Evolutionary conservation across 768 basidiomycete genomes (phyloP), one percentile per base, ranked within the genome.

Genomic region (Mycena filopes): DNA sequence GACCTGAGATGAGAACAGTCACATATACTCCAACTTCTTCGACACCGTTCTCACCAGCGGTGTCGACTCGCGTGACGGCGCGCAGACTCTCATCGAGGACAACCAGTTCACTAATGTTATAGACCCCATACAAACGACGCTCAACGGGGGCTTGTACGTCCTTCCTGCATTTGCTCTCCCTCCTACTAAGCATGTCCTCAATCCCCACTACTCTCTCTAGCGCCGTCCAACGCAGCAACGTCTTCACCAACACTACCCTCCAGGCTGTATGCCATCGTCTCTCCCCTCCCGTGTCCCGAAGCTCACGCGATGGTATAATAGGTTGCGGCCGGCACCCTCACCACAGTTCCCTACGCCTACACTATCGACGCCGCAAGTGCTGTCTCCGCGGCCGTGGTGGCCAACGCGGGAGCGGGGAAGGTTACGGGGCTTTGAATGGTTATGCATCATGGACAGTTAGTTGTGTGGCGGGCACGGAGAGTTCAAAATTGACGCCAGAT

Each of bases 21-120:
- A 68, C 50, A 68, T 68, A 23, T 68, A 56, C 67, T 60, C 48
- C 36, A 65, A 65, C 63, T 54, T 42, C 50, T 68, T 68, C 49
- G 67, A 65, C 48, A 62, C 36, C 51, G 50, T 67, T 38, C 45
- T 65, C 3, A 42, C 38, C 25, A 48, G 45, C 18, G 67, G 23
- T 2, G 63, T 68, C 6, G 63, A 65, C 54, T 64, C 67, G 29
- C 67, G 67, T 21, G 62, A 64, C 36, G 67, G 67, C 8, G 63
- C 67, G 29, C 67, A 68, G 18, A 58, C 50, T 4, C 51, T 68
- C n/a, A 58, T 68, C 36, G 67, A 68, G 59, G 58, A 45, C 54
- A 68, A 68, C 55, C 62, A 64, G 43, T 68, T 63, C 54, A 68
- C 62, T 29, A 65, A 68, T 41, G 66, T 62, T n/a, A n/a, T 54